Evolutionary conservation across 495 filamentous ascomycete genomes (phyloP).

Genomic region (Penicillium desertorum): DNA sequence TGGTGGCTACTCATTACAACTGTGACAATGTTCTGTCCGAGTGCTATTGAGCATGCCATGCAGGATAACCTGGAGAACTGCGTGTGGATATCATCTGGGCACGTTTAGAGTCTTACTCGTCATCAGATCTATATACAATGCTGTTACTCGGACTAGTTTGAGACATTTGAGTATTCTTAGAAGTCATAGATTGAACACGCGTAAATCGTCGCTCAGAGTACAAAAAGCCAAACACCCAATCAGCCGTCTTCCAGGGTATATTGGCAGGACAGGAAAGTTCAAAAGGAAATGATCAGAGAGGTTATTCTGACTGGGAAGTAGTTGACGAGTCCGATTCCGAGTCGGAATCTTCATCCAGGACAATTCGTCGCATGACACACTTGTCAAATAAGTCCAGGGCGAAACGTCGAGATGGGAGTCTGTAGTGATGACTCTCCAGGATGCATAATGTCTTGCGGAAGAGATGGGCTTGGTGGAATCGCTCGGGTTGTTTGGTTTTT

Average conservation of each 20-base stretch:
- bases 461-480: constrained; percentile 71
- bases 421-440: constrained; percentile 88
- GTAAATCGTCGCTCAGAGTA: constrained; percentile 14
- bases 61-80: too few species aligned
- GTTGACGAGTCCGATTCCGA: constrained; percentile 37
- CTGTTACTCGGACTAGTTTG: too few species aligned
- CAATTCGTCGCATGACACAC: constrained; percentile 75
- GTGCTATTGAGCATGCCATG: too few species aligned
- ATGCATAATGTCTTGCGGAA: constrained; percentile 82
- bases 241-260: constrained; percentile 11
- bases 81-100: too few species aligned
- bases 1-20: too few species aligned
- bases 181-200: constrained; percentile 15
- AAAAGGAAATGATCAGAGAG: constrained; percentile 13
- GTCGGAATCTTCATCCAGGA: constrained; percentile 64
- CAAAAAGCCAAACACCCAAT: constrained; percentile 11
- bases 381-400: constrained; percentile 93
- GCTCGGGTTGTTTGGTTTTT: constrained; percentile 63
- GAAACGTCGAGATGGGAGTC: constrained; percentile 78
- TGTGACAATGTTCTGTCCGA: too few species aligned
- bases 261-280: constrained; percentile 3
- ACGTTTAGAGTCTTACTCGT: too few species aligned
- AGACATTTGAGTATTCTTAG: too few species aligned
- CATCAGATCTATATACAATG: too few species aligned
- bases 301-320: constrained; percentile 26